Evolutionary conservation across 2,329 filamentous ascomycete species (phyloP).

Genomic region (Pseudopithomyces chartarum): DNA sequence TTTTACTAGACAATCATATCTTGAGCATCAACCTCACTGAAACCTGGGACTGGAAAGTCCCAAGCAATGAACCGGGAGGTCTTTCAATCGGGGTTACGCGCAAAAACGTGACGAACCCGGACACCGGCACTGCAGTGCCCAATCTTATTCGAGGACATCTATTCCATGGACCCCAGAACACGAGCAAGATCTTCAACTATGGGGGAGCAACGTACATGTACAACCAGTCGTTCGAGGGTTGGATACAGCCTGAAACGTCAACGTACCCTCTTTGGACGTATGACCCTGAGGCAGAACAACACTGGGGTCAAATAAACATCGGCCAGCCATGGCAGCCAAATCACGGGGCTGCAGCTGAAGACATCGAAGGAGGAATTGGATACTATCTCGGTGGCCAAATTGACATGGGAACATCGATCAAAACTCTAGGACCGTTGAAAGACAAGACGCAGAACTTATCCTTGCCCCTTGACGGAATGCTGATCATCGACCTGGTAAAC

Average conservation of each 20-base stretch:
- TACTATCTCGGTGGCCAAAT: constrained; percentile 50
- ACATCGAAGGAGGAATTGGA: constrained; percentile 41
- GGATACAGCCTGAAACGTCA: constrained; percentile 15
- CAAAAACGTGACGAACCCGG: constrained; percentile 25
- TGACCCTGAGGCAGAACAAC: constrained; percentile 6
- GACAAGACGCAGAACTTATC: constrained; percentile 17
- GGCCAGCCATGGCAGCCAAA: constrained; percentile 33
- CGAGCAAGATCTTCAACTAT: constrained; percentile 18
- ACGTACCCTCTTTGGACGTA: constrained; percentile 29
- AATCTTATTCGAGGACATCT: constrained; percentile 29
- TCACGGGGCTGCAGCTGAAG: constrained; percentile 46
- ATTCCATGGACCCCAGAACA: constrained; percentile 26
- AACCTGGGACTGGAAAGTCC: constrained; percentile 30
- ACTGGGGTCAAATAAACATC: constrained; percentile 25
- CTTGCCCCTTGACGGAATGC: constrained; percentile 44
- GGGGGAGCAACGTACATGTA: constrained; percentile 28
- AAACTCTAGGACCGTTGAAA: constrained; percentile 15
- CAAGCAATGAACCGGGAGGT: constrained; percentile 4
- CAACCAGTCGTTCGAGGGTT: constrained; percentile 22
- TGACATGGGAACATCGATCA: constrained; percentile 39
- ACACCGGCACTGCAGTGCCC: constrained; percentile 23
- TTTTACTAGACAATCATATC: constrained; percentile 22
- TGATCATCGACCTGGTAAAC: constrained; percentile 46
- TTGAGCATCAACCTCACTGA: constrained; percentile 22
- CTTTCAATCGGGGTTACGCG: constrained; percentile 15